Conservation (phyloP, 192 early-diverging fungal genomes). For the Allomyces javanicus region DNA sequence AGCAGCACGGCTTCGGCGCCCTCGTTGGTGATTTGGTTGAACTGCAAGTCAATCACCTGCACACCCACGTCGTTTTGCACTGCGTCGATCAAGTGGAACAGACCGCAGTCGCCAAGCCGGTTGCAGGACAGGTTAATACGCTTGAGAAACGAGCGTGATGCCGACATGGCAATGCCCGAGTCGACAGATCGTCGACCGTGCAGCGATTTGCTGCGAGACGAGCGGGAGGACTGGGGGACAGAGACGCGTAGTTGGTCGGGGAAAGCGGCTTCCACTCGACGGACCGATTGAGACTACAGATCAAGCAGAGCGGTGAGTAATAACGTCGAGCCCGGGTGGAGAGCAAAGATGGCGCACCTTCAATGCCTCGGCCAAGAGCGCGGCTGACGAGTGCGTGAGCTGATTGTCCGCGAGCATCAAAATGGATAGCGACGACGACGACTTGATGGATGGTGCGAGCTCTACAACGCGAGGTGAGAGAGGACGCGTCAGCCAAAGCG, state of each 20-base stretch:
- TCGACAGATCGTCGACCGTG: no score
- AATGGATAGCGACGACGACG: neutral
- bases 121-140: neutral
- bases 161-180: no score
- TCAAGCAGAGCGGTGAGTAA: no score
- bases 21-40: neutral
- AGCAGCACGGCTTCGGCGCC: neutral
- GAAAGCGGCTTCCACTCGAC: neutral
- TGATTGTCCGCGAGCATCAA: neutral
- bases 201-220: no score
- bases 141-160: neutral
- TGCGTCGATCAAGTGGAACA: neutral
- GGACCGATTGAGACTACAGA: neutral
- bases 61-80: neutral
- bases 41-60: neutral
- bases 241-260: neutral
- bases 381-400: neutral
- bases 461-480: neutral
- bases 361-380: neutral
- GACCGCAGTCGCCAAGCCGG: neutral
- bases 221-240: no score
- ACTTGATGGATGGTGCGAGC: neutral
- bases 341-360: neutral
- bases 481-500: no score
- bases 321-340: no score